These are phyloP conservation scores for Colletotrichum lini DNA, from an alignment of 2,329 filamentous ascomycete species.

Conservation along the genomic window DNA sequence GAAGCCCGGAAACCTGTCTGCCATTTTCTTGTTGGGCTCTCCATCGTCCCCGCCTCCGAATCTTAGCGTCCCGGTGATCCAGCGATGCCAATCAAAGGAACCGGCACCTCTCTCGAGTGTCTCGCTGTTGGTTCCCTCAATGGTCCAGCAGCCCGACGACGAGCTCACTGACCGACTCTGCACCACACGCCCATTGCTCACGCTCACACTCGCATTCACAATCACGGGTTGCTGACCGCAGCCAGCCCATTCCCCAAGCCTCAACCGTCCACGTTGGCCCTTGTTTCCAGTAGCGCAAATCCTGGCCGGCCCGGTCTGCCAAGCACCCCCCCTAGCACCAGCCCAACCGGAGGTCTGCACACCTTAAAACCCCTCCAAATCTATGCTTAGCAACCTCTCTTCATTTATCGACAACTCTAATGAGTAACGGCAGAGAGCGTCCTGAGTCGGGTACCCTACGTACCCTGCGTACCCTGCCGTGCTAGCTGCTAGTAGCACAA, in stretches of 20 bases:
- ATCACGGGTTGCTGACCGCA: conserved; percentile 1
- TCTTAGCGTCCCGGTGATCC: conserved; percentile 30
- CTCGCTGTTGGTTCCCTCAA: conserved; percentile 24
- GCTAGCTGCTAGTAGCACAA: background rate
- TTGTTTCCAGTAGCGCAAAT: background rate
- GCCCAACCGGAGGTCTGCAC: background rate
- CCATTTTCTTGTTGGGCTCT: background rate
- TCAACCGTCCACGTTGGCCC: conserved; percentile 6
- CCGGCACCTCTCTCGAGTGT: conserved; percentile 10
- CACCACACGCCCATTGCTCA: background rate
- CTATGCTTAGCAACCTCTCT: conserved; percentile 3
- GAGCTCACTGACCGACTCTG: background rate
- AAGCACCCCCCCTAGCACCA: background rate
- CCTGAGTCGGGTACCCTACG: background rate
- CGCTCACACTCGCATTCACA: too few species aligned
- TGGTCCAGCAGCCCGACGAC: conserved; percentile 25
- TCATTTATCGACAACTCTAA: background rate
- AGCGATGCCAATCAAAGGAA: conserved; percentile 28
- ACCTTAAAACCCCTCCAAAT: background rate
- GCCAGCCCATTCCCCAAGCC: background rate
- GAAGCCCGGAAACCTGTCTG: conserved; percentile 19
- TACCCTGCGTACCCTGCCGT: background rate
- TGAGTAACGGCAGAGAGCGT: background rate
- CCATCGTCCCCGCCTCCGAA: conserved; percentile 22
- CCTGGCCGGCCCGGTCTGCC: background rate